These are phyloP conservation scores for Penicillium concentricum DNA, from an alignment of 2,329 filamentous ascomycete species.

Conservation along the genomic window DNA sequence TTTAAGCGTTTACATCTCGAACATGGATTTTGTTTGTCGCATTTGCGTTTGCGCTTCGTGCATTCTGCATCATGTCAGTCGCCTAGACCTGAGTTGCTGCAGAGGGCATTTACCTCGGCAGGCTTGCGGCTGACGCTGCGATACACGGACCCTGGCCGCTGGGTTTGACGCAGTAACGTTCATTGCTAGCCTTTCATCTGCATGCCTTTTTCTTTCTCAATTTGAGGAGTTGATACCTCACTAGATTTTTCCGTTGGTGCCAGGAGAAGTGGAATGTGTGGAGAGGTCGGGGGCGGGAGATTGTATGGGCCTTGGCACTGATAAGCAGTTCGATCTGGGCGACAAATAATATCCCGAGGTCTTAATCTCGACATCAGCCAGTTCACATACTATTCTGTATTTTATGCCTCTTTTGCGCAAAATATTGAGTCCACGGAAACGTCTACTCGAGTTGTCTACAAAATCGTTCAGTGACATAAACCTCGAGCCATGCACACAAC, in stretches of 20 bases:
- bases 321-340: neutral
- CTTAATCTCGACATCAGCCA: neutral
- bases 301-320: neutral
- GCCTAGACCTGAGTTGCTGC: neutral
- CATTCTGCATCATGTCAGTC: conserved; percentile 23
- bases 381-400: neutral
- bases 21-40: conserved; percentile 27
- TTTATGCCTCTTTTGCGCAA: no score
- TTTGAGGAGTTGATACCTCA: neutral
- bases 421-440: no score
- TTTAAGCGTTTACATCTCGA: conserved; percentile 25
- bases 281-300: neutral
- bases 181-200: neutral
- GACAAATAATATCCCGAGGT: neutral
- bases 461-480: neutral
- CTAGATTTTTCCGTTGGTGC: neutral
- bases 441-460: neutral
- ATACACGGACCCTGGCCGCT: conserved; percentile 18
- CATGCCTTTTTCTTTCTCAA: neutral
- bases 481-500: no score
- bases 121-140: conserved; percentile 26
- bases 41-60: conserved; percentile 28
- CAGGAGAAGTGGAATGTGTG: neutral
- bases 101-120: conserved; percentile 21
- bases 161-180: neutral